Base-by-base conservation (phyloP, 2,329 filamentous ascomycete genomes). In the Leptographium flavum region DNA sequence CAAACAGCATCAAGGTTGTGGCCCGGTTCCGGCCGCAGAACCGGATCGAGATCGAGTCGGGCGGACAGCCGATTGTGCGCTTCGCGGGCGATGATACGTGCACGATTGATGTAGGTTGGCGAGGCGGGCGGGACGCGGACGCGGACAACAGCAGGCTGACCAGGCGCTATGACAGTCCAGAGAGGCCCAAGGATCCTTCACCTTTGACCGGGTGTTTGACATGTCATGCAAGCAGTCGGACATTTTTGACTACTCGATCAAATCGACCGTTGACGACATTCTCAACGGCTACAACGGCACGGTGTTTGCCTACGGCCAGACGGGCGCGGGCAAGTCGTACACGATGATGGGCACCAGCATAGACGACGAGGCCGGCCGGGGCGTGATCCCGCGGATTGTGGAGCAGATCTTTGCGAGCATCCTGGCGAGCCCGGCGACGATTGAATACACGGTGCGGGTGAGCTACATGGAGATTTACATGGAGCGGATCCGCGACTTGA, bases 401-500 rank as follows among this genome's bases (percentile, higher is more conserved):
- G 87, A 96, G 66, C 90, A 96, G 67, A 95, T 96, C 60, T 96
- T 96, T 62, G 81, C 84, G 55, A 94, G 85, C 65, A 96, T 96
- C 62, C 73, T 95, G 66, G 79, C 84, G 21, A 94, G 87, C 56
- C 86, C 90, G 37, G 81, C 81, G 56, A 94, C 86, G 54, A 95
- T 96, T 61, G 92, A 96, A 65, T 96, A 96, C 64, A 96, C 88
- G n/a, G 90, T 98, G 44, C 80, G 88, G 46, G 90, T 96, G 59
- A 94, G 87, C 64, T 96, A 96, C 66, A 95, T 98, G 88, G 92
- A 98, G 66, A 96, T 98, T 53, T 98, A 98, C 70, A 98, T 96
- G 92, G 92, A 98, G 68, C 80, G 84, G 55, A 96, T 98, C 62
- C 79, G 90, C 57, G 92, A 98, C 77, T 67, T 98, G 57, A 69